These are phyloP conservation scores for Scleroderma bovista DNA, from an alignment of 768 basidiomycete genomes.

Conservation along the genomic window DNA sequence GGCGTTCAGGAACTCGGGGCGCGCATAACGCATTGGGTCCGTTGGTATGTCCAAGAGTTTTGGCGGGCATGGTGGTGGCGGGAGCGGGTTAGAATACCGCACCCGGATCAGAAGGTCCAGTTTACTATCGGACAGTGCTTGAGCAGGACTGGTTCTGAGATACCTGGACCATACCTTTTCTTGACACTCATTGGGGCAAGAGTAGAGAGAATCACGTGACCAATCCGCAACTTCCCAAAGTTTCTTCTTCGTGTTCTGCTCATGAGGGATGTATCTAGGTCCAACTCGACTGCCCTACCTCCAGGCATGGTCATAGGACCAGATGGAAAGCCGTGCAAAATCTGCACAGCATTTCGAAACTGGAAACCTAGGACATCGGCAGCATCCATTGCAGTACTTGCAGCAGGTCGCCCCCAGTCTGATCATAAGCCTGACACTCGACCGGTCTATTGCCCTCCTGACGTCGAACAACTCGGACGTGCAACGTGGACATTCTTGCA, in stretches of 20 bases:
- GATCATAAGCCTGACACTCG: constrained; percentile 32
- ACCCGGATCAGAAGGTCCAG: constrained; percentile 90
- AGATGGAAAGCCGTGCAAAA: constrained; percentile 94
- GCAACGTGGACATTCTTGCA: constrained; percentile 98
- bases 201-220: neutral
- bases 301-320: constrained; percentile 87
- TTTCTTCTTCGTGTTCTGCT: too few relatives aligned
- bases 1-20: constrained; percentile 77
- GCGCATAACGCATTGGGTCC: constrained; percentile 80
- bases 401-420: constrained; percentile 24
- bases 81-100: constrained; percentile 90
- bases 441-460: constrained; percentile 77
- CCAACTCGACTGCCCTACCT: too few relatives aligned
- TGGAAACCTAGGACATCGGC: constrained; percentile 46
- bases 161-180: constrained; percentile 39
- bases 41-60: constrained; percentile 93
- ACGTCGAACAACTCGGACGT: constrained; percentile 82
- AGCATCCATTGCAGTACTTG: constrained; percentile 26
- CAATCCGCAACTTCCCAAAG: neutral
- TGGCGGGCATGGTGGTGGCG: constrained; percentile 94
- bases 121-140: constrained; percentile 44
- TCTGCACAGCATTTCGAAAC: constrained; percentile 75
- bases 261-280: neutral
- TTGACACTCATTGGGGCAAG: constrained; percentile 43
- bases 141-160: neutral